Percentiles rank a stretch among this genome's conserved stretches.
Evolutionary conservation across 441 rosid species (phyloP).

Genomic region (Populus hybrid): DNA sequence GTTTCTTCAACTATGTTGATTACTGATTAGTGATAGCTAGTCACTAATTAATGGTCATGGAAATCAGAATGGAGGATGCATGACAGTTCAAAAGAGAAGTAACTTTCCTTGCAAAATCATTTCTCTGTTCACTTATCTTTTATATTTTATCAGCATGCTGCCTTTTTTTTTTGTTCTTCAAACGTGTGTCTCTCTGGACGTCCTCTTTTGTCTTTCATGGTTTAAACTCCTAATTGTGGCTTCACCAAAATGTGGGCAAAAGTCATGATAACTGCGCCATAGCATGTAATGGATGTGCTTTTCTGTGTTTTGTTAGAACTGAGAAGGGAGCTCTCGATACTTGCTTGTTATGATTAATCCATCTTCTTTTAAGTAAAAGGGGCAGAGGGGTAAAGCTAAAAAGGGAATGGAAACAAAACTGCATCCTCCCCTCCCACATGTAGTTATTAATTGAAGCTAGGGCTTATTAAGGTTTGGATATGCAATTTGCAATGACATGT

Average conservation of each 20-base stretch:
- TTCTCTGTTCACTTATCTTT: constrained; percentile 4
- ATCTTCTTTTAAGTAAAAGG: background rate
- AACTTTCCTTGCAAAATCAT: constrained; percentile 13
- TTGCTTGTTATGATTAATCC: background rate
- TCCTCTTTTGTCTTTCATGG: background rate
- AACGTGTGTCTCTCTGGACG: background rate
- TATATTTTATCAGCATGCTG: background rate
- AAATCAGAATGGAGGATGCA: constrained; percentile 9
- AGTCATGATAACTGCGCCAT: background rate
- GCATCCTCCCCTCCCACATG: background rate
- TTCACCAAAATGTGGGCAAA: background rate
- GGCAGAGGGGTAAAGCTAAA: background rate
- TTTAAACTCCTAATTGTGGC: background rate
- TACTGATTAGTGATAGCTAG: constrained; percentile 12
- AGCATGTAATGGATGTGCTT: background rate
- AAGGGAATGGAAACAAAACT: constrained; percentile 2
- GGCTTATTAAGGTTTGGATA: constrained; percentile 15
- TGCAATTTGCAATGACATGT: constrained; percentile 24
- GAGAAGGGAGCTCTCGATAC: background rate
- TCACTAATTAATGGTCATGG: constrained; percentile 18
- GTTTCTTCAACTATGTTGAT: constrained; percentile 3
- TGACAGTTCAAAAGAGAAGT: background rate
- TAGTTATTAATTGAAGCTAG: background rate
- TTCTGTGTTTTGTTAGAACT: background rate
- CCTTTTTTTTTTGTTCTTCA: background rate